Evolutionary conservation across 306 rosid species (phyloP).

Genomic region (Quillaja saponaria): DNA sequence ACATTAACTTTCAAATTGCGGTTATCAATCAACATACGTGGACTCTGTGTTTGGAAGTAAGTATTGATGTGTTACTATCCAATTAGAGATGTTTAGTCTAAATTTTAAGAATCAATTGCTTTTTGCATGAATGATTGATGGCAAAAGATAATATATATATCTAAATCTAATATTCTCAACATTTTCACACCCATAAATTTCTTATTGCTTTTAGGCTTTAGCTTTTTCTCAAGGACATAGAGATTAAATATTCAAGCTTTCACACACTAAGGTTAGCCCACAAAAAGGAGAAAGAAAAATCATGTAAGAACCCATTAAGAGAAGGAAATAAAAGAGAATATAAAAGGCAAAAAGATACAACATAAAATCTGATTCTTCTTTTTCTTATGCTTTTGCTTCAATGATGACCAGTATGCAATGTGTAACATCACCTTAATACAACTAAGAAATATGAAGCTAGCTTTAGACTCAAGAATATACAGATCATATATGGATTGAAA

Average conservation of each 20-base stretch:
- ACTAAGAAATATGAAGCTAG: not conserved
- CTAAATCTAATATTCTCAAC: constrained; percentile 50
- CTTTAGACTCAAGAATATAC: no score
- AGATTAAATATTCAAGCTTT: constrained; percentile 37
- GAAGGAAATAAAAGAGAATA: constrained; percentile 26
- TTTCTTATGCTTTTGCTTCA: no score
- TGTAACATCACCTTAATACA: no score
- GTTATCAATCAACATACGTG: constrained; percentile 37
- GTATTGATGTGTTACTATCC: constrained; percentile 24
- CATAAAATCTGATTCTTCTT: constrained; percentile 3
- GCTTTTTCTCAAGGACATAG: constrained; percentile 20
- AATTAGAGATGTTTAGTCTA: constrained; percentile 25
- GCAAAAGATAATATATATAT: constrained; percentile 41
- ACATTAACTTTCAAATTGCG: constrained; percentile 37
- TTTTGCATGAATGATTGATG: constrained; percentile 35
- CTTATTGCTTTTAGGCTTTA: constrained; percentile 40
- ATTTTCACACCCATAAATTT: constrained; percentile 32
- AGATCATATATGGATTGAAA: no score
- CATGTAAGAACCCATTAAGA: constrained; percentile 33
- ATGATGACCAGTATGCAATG: no score
- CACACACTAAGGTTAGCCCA: constrained; percentile 32
- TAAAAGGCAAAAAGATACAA: constrained; percentile 21
- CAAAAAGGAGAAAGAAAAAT: constrained; percentile 4
- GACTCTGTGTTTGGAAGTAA: no score
- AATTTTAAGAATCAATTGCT: constrained; percentile 13